Evolutionary conservation across 2,329 filamentous ascomycete genomes (phyloP).

Genomic region (Albifimbria verrucaria): DNA sequence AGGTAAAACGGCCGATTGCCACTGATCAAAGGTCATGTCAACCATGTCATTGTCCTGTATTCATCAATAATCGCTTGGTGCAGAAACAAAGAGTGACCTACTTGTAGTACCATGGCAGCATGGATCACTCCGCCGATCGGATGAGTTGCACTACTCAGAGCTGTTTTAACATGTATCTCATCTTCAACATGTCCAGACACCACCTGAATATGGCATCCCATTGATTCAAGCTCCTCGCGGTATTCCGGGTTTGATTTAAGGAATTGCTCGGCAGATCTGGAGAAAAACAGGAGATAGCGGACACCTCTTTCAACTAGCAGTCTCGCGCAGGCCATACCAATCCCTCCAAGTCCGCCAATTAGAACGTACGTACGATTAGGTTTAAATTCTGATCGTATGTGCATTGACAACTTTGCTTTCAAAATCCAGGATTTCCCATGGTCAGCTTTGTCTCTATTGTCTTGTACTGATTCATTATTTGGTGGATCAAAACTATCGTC

Average conservation of each 20-base stretch:
- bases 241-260: background rate
- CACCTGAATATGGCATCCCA: background rate
- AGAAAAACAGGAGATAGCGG: background rate
- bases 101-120: background rate
- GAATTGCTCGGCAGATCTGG: background rate
- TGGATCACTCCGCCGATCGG: background rate
- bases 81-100: background rate
- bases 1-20: background rate
- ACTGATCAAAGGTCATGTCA: background rate
- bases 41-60: background rate
- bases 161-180: background rate
- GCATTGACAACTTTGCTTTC: too few species aligned
- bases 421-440: too few species aligned
- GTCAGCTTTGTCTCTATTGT: background rate
- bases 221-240: background rate
- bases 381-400: too few species aligned
- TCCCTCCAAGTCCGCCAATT: background rate
- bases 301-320: background rate
- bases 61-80: background rate
- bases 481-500: too few species aligned
- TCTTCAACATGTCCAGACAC: background rate
- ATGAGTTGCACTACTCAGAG: background rate
- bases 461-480: too few species aligned
- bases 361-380: background rate
- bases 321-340: background rate